phyloP scores from a whole-genome alignment of 2,329 filamentous ascomycete species.

The Cordyceps fumosorosea region DNA sequence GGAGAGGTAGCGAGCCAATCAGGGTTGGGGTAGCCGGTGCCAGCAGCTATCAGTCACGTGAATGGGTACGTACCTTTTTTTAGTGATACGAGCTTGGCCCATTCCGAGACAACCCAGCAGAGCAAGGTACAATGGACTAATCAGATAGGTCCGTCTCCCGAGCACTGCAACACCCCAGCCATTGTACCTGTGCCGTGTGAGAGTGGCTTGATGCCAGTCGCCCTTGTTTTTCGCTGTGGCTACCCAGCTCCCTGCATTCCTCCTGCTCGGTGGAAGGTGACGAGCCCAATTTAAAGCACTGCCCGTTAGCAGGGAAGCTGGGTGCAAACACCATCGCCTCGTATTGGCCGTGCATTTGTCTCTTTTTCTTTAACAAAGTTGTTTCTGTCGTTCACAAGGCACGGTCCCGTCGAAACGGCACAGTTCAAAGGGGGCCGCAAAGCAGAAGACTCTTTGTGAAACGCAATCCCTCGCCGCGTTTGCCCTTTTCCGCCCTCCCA shows the following conservation, averaged over 20 bases:
- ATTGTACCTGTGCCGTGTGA: too few species aligned
- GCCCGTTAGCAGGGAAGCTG: not conserved
- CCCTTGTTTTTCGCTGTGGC: constrained; percentile 10
- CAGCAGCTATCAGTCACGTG: constrained; percentile 22
- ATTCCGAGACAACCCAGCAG: not conserved
- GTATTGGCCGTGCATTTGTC: not conserved
- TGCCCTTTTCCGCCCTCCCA: not conserved
- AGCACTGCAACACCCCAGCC: not conserved
- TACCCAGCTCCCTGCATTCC: constrained; percentile 5
- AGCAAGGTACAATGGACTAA: not conserved
- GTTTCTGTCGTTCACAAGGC: not conserved
- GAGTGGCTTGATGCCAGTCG: constrained; percentile 5
- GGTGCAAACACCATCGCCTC: not conserved
- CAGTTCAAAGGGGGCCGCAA: constrained; percentile 11
- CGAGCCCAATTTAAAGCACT: constrained; percentile 1
- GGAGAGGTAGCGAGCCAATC: constrained; percentile 32
- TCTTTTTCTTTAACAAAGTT: not conserved
- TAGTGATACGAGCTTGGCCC: not conserved
- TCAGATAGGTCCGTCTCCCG: constrained; percentile 1
- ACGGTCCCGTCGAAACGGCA: not conserved
- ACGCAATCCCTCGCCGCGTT: constrained; percentile 6
- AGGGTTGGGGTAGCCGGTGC: constrained; percentile 7
- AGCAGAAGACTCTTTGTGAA: constrained; percentile 5
- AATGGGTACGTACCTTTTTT: constrained; percentile 7
- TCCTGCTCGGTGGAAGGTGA: not conserved